Evolutionary conservation across 2,329 filamentous ascomycete genomes (phyloP).

Genomic region (Verticillium nonalfalfae): DNA sequence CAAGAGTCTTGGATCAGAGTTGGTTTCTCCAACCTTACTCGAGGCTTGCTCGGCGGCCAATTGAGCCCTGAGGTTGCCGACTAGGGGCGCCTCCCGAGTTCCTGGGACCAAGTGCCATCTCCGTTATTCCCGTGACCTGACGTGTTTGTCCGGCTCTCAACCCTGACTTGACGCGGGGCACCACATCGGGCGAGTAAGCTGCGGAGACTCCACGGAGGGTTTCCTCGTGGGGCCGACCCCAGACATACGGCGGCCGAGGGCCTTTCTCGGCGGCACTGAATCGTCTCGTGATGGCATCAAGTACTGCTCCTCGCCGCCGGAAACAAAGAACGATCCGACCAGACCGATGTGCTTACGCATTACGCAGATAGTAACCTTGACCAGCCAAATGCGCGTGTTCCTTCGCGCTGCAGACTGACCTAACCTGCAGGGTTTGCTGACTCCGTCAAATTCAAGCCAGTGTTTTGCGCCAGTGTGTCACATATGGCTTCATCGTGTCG

Average conservation of each 20-base stretch:
- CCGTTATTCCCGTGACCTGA: background rate
- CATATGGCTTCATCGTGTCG: too few species aligned
- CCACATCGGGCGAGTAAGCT: background rate
- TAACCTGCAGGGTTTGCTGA: too few species aligned
- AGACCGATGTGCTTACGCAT: background rate
- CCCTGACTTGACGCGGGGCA: background rate
- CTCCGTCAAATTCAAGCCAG: too few species aligned
- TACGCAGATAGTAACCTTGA: background rate
- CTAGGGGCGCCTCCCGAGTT: background rate
- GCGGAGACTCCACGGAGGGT: background rate
- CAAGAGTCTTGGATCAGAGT: too few species aligned
- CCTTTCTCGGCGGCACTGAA: background rate
- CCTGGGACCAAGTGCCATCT: background rate
- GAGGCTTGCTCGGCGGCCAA: too few species aligned
- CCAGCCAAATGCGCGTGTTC: background rate
- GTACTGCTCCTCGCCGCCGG: background rate
- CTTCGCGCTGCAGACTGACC: too few species aligned
- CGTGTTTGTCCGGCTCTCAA: background rate
- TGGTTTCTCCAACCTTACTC: too few species aligned
- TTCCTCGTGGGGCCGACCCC: background rate
- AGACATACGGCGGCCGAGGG: background rate
- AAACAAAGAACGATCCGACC: background rate
- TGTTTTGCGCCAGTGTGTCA: too few species aligned
- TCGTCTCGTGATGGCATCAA: background rate
- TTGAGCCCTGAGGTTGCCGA: too few species aligned